phyloP scores from a whole-genome alignment of 768 basidiomycete genomes.

The Butyriboletus loyo region DNA sequence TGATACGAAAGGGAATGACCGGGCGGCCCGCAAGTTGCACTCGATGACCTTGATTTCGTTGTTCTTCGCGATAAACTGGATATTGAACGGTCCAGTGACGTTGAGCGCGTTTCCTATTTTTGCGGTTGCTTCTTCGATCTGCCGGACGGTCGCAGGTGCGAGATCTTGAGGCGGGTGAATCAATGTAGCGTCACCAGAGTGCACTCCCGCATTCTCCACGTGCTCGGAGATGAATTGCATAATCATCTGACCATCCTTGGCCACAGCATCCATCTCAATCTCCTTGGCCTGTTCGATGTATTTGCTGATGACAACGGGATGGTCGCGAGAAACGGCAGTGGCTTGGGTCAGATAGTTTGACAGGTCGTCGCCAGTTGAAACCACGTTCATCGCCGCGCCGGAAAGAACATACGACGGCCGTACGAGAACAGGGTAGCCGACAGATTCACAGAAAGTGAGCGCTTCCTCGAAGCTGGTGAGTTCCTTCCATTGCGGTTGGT shows the following conservation, averaged over 20 bases:
- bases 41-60: constrained; percentile 99
- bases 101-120: constrained; percentile 98
- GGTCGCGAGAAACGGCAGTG: constrained; percentile 91
- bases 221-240: constrained; percentile 99
- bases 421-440: constrained; percentile 94
- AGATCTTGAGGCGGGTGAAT: constrained; percentile 98
- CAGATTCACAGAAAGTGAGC: constrained; percentile 82
- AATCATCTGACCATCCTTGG: constrained; percentile 94
- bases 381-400: constrained; percentile 99
- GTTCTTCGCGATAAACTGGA: constrained; percentile 99
- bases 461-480: constrained; percentile 90
- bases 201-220: constrained; percentile 98
- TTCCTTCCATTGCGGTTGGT: constrained; percentile 98
- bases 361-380: constrained; percentile 88
- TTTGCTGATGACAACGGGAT: constrained; percentile 97
- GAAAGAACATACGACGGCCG: constrained; percentile 99
- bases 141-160: constrained; percentile 92
- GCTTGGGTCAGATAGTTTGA: constrained; percentile 92
- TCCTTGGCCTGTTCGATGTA: constrained; percentile 99
- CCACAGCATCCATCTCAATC: constrained; percentile 99
- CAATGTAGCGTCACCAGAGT: constrained; percentile 97
- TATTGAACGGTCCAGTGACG: constrained; percentile 98
- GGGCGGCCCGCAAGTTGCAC: constrained; percentile 95
- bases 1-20: constrained; percentile 98
- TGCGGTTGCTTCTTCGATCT: constrained; percentile 94